Evolutionary conservation across 2,329 filamentous ascomycete species (phyloP).

Genomic region (Cordyceps fumosorosea): DNA sequence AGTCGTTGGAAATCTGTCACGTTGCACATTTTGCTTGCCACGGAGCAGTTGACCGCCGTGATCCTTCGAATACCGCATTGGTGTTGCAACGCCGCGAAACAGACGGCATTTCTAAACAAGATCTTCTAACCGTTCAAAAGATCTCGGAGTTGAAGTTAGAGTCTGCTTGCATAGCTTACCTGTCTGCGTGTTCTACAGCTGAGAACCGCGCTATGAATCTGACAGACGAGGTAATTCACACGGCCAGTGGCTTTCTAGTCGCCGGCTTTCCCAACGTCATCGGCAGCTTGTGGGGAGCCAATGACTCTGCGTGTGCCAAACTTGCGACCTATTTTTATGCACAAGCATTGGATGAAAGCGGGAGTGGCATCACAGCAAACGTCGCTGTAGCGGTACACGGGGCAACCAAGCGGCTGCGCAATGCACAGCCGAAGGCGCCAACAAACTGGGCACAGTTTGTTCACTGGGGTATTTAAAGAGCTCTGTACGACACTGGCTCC

Average conservation of each 20-base stretch:
- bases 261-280: conserved; percentile 29
- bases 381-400: background rate
- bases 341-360: background rate
- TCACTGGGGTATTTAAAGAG: background rate
- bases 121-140: background rate
- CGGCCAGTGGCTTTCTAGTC: conserved; percentile 29
- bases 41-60: conserved; percentile 12
- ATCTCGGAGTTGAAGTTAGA: conserved; percentile 11
- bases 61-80: conserved; percentile 18
- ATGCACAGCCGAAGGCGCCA: background rate
- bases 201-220: conserved; percentile 19
- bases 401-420: background rate
- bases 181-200: conserved; percentile 32
- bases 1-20: conserved; percentile 8
- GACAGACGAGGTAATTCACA: conserved; percentile 28
- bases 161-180: conserved; percentile 24
- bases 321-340: conserved; percentile 14
- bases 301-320: conserved; percentile 20
- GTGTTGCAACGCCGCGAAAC: conserved; percentile 16
- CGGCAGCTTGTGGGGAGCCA: conserved; percentile 25
- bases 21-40: conserved; percentile 19
- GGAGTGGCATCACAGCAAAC: background rate
- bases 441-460: conserved; percentile 4
- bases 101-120: background rate
- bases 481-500: background rate